Conservation (phyloP, 2,329 filamentous ascomycete species). For the Daldinia eschscholtzii region DNA sequence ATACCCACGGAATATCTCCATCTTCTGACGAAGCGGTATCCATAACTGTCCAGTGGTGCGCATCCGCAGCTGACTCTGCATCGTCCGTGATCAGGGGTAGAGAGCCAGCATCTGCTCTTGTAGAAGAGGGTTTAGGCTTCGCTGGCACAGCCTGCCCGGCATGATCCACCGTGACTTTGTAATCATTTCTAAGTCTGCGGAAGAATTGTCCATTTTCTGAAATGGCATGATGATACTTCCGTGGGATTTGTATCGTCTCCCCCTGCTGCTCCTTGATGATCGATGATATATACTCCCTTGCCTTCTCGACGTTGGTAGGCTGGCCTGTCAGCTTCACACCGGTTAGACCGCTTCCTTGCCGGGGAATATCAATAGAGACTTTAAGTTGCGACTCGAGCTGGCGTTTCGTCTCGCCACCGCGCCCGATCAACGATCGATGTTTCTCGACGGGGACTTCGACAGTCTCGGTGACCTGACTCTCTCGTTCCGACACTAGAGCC, state of each 20-base stretch:
- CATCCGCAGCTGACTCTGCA: constrained; percentile 70
- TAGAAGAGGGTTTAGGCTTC: constrained; percentile 69
- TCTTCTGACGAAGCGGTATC: constrained; percentile 71
- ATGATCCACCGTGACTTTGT: constrained; percentile 92
- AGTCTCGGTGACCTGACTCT: constrained; percentile 82
- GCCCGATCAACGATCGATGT: constrained; percentile 91
- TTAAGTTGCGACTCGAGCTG: constrained; percentile 88
- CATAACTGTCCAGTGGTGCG: constrained; percentile 86
- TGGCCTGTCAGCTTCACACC: constrained; percentile 88
- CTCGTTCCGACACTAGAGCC: constrained; percentile 83
- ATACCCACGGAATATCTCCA: constrained; percentile 88
- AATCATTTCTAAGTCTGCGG: constrained; percentile 86
- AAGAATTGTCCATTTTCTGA: constrained; percentile 94
- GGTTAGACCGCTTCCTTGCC: constrained; percentile 85
- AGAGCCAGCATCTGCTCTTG: constrained; percentile 69
- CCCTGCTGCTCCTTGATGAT: constrained; percentile 88
- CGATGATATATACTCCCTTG: constrained; percentile 84
- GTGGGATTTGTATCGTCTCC: constrained; percentile 87
- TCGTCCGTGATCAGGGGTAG: constrained; percentile 97
- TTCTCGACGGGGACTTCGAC: constrained; percentile 90
- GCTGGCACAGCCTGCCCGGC: constrained; percentile 81
- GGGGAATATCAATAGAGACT: constrained; percentile 89
- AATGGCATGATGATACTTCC: constrained; percentile 84
- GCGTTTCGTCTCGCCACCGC: constrained; percentile 88
- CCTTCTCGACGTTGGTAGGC: constrained; percentile 82